phyloP scores from a whole-genome alignment of 352 stramenopile species.

The Ophiocytium majus region DNA sequence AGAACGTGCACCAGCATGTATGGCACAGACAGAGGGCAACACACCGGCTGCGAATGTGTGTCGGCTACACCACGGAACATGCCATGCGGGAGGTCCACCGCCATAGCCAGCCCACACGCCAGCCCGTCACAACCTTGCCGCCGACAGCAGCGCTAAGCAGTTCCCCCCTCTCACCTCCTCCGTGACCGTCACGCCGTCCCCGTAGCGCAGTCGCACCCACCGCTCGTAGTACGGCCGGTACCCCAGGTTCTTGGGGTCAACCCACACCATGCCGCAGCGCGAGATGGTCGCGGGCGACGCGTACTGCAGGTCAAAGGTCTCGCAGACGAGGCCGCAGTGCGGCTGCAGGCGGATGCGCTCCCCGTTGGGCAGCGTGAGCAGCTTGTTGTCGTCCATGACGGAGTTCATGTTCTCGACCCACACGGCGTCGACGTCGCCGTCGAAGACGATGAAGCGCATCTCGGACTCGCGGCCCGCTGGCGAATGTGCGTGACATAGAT shows the following conservation, averaged over 20 bases:
- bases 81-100: too few relatives aligned
- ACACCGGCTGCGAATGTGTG: too few relatives aligned
- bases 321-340: slow-evolving; percentile 86
- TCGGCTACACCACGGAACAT: too few relatives aligned
- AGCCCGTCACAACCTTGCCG: too few relatives aligned
- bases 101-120: too few relatives aligned
- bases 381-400: slow-evolving; percentile 94
- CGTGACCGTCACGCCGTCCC: slow-evolving; percentile 58
- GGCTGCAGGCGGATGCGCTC: slow-evolving; percentile 87
- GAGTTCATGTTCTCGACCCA: slow-evolving; percentile 98
- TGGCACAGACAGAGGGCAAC: too few relatives aligned
- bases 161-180: slow-evolving; percentile 41
- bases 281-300: slow-evolving; percentile 88
- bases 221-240: slow-evolving; percentile 89
- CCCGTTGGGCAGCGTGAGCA: slow-evolving; percentile 89
- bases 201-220: slow-evolving; percentile 84
- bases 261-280: slow-evolving; percentile 93
- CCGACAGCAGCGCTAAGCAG: too few relatives aligned
- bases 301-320: slow-evolving; percentile 92
- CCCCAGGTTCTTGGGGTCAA: slow-evolving; percentile 90
- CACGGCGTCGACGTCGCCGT: slow-evolving; percentile 90
- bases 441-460: slow-evolving; percentile 90
- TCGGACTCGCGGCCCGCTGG: slow-evolving; percentile 71
- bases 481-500: too few relatives aligned
- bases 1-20: too few relatives aligned